A percentile compares a stretch with the other conserved stretches of the same genome.
Conservation (phyloP, 2,329 filamentous ascomycete species). For the Cryphonectria naterciae region DNA sequence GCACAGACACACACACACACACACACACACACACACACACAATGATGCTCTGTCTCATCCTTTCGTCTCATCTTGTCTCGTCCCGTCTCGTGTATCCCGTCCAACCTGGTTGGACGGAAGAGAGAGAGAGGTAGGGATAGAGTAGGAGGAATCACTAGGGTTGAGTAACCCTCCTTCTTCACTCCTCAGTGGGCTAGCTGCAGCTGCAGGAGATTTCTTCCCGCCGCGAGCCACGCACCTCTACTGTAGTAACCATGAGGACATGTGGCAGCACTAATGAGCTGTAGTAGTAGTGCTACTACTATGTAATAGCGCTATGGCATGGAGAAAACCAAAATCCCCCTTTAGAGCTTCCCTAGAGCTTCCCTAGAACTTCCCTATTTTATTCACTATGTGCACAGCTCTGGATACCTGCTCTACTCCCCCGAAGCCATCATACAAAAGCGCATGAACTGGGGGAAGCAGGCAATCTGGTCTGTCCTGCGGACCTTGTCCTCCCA, state of each 20-base stretch:
- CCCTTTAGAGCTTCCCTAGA: neutral
- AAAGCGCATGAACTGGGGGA: neutral
- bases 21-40: neutral
- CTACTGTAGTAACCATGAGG: too few relatives aligned
- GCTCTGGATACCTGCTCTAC: neutral
- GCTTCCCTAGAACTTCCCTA: too few relatives aligned
- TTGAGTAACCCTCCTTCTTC: neutral
- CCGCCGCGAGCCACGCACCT: too few relatives aligned
- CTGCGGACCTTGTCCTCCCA: neutral
- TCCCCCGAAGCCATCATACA: neutral
- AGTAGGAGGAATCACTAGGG: neutral
- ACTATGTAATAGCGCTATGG: too few relatives aligned
- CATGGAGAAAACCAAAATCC: neutral
- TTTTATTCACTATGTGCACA: neutral
- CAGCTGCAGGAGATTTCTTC: neutral
- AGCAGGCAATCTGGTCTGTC: neutral
- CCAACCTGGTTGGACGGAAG: neutral
- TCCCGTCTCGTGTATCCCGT: neutral
- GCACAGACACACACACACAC: too few relatives aligned
- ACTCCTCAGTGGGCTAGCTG: too few relatives aligned
- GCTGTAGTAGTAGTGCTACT: neutral
- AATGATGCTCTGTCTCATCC: neutral
- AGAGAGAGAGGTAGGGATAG: too few relatives aligned
- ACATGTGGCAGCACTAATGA: neutral
- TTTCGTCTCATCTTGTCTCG: slow-evolving; percentile 6